Base-by-base conservation (phyloP, 2,329 filamentous ascomycete species). In the Scopulariopsis brevicaulis region DNA sequence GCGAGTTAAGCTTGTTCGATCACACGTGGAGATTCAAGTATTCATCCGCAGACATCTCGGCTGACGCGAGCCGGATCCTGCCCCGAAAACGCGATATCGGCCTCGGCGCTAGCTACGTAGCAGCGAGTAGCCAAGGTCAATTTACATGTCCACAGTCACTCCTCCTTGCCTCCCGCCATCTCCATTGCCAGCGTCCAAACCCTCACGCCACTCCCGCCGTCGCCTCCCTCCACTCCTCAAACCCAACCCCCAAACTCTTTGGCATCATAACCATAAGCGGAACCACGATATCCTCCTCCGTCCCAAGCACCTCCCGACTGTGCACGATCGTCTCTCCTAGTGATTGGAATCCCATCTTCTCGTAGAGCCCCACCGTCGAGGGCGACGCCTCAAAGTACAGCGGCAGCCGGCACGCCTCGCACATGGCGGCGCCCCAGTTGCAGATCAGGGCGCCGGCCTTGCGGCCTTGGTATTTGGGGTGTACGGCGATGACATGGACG, bases 381-480 rank as follows among this genome's bases (percentile, higher is more conserved):
- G 68, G 71, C 0, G 74, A 76, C 1, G 74, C 73, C 64, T 79
- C 76, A 48, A 78, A 70, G 65, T 78, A 78, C 4, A 77, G 66
- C 4, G 75, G 75, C 34, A 78, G 60, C 15, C 64, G 64, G 22
- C 69, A 64, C 18, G 69, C 62, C 58, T 73, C 67, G 58, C 71
- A 67, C 51, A 70, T 63, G 22, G 71, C 65, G n/a, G 67, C 63
- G 35, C 73, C 74, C 65, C 70, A 75, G 60, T 75, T 65, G 59
- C 74, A 71, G 52, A 77, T 64, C 24, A 71, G 63, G 2, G 69
- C 68, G 15, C 74, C 76, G 6, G 73, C 70, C 24, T 73, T 73
- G 59, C 68, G 71, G 34, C 74, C 70, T 60, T 78, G 75, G 60
- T 70, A 63, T 53, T 66, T 67, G 11, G 76, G 75, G 52, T 75